Evolutionary conservation across 1,139 yeast genomes (phyloP).

Genomic region (Pichia kudriavzevii): DNA sequence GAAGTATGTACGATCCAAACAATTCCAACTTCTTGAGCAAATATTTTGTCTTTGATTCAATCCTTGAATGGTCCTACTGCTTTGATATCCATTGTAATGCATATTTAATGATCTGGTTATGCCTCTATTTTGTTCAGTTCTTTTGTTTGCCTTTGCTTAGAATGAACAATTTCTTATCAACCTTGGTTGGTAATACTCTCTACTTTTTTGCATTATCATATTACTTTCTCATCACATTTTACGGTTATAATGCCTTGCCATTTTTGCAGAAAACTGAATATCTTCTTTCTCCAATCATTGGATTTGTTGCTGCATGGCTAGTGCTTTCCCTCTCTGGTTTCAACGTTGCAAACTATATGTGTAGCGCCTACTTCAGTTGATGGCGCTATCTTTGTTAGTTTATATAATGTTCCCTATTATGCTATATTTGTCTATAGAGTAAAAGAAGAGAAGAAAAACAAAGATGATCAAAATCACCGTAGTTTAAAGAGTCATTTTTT

Average conservation of each 20-base stretch:
- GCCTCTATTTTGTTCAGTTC: constrained; percentile 70
- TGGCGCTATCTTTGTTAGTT: no score
- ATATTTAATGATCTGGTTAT: constrained; percentile 72
- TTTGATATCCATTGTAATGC: constrained; percentile 91
- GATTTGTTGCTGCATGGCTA: constrained; percentile 50
- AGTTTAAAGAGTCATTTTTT: not conserved
- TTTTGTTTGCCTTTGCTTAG: constrained; percentile 65
- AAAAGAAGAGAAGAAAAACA: no score
- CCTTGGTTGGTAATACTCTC: constrained; percentile 69
- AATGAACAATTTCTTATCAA: constrained; percentile 53
- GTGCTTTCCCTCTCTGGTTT: constrained; percentile 54
- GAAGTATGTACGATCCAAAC: constrained; percentile 12
- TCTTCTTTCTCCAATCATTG: constrained; percentile 49
- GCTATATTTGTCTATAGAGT: no score
- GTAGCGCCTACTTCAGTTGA: constrained; percentile 53
- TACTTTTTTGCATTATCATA: constrained; percentile 67
- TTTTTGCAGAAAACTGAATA: constrained; percentile 59
- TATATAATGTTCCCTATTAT: no score
- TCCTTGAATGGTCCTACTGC: constrained; percentile 89
- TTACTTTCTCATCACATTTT: constrained; percentile 72
- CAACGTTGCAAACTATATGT: constrained; percentile 65
- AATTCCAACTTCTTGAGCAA: constrained; percentile 10
- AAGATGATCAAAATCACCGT: not conserved
- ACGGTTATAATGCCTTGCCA: constrained; percentile 83
- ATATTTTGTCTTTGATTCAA: constrained; percentile 25